Conservation (phyloP, 2,329 filamentous ascomycete species). For the Penicillium palitans region DNA sequence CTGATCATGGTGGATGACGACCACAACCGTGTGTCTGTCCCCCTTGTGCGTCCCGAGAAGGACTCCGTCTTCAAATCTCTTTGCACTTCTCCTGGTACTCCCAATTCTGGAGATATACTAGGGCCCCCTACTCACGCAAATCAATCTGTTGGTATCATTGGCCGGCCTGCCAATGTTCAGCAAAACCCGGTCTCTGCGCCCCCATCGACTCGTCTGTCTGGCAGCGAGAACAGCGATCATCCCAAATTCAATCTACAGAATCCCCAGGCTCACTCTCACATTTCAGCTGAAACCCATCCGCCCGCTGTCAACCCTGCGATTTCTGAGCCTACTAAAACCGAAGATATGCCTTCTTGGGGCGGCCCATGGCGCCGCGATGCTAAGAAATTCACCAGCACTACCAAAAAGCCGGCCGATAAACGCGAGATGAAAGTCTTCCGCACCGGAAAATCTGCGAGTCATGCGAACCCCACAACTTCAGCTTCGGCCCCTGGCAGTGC, state of each 20-base stretch:
- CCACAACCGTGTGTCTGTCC: conserved; percentile 81
- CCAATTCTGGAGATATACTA: conserved; percentile 6
- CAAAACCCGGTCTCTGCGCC: conserved; percentile 31
- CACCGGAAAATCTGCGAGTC: conserved; percentile 62
- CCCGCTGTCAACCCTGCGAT: conserved; percentile 14
- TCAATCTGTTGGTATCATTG: conserved; percentile 36
- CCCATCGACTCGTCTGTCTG: conserved; percentile 25
- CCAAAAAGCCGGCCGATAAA: conserved; percentile 44
- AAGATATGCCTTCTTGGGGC: conserved; percentile 55
- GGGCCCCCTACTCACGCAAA: conserved; percentile 24
- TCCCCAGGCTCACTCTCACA: conserved; percentile 8
- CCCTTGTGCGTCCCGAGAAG: conserved; percentile 88
- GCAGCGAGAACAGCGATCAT: conserved; percentile 26
- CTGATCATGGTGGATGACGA: conserved; percentile 86
- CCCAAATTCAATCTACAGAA: conserved; percentile 20
- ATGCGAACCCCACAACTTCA: conserved; percentile 33
- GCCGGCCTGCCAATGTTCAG: conserved; percentile 27
- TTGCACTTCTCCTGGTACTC: conserved; percentile 53
- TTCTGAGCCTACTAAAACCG: conserved; percentile 27
- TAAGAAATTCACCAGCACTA: conserved; percentile 27
- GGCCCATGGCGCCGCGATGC: conserved; percentile 65
- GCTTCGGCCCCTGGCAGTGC: conserved; percentile 15
- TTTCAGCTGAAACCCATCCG: conserved; percentile 7
- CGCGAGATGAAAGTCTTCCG: conserved; percentile 87
- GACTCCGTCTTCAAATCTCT: conserved; percentile 77